Evolutionary conservation across 805 yeast genomes (phyloP).

Genomic region (Candida michaelii): DNA sequence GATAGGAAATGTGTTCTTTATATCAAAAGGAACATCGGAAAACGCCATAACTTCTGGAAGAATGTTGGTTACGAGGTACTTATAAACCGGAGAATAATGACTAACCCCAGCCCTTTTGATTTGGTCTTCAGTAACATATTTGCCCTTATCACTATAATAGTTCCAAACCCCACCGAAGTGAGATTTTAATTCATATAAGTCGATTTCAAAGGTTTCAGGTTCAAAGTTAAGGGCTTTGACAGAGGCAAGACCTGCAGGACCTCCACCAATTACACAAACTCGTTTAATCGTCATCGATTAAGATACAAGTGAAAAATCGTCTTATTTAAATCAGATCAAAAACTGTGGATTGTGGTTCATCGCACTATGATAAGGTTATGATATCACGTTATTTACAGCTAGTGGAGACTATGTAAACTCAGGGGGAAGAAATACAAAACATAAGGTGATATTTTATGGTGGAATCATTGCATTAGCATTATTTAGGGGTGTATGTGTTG

Average conservation of each 20-base stretch:
- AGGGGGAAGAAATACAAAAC: no score
- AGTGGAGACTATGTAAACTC: no score
- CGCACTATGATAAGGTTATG: no score
- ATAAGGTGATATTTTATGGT: no score
- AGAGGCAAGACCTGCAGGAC: conserved; percentile 69
- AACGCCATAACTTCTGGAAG: conserved; percentile 66
- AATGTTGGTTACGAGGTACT: conserved; percentile 67
- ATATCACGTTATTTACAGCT: no score
- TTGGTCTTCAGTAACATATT: conserved; percentile 9
- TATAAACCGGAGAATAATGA: conserved; percentile 54
- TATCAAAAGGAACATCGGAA: conserved; percentile 16
- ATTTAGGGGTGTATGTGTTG: no score
- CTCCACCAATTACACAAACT: conserved; percentile 70
- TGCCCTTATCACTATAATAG: conserved; percentile 11
- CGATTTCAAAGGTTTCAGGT: conserved; percentile 42
- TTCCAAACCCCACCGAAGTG: conserved; percentile 81
- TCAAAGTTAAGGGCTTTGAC: conserved; percentile 64
- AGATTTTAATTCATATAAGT: conserved; percentile 58
- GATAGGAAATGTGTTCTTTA: conserved; percentile 42
- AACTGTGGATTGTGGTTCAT: conserved; percentile 9
- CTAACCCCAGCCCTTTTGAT: conserved; percentile 15
- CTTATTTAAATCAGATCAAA: background rate
- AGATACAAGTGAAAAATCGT: background rate
- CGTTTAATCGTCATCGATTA: background rate
- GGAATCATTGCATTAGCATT: no score